These are phyloP conservation scores for Talaromyces amestolkiae DNA, from an alignment of 2,329 filamentous ascomycete species.

Conservation along the genomic window DNA sequence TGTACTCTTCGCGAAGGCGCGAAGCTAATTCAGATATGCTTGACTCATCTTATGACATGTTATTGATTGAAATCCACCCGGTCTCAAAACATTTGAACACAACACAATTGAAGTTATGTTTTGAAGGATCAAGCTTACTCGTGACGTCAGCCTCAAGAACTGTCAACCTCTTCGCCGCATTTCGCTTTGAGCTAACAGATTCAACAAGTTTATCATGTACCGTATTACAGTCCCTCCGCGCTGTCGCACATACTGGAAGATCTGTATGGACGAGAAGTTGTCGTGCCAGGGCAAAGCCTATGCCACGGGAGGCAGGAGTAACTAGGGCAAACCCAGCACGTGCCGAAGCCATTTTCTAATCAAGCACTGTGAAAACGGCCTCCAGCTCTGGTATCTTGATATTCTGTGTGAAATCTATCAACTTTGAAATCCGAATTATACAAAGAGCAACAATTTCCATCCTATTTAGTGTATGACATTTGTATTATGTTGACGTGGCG, in stretches of 20 bases:
- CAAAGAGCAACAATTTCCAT: not conserved
- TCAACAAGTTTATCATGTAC: slow-evolving; percentile 52
- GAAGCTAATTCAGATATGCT: slow-evolving; percentile 59
- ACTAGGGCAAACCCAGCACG: slow-evolving; percentile 28
- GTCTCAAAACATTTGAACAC: too few species aligned
- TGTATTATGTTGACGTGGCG: not conserved
- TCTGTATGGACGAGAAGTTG: slow-evolving; percentile 56
- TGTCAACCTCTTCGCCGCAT: not conserved
- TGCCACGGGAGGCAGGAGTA: slow-evolving; percentile 61
- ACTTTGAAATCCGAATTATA: not conserved
- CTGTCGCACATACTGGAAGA: slow-evolving; percentile 60
- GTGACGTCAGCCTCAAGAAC: slow-evolving; percentile 14
- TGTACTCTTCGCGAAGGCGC: slow-evolving; percentile 54
- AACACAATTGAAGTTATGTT: too few species aligned
- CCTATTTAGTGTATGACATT: not conserved
- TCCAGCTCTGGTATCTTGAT: not conserved
- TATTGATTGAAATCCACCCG: too few species aligned
- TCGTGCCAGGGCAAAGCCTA: slow-evolving; percentile 61
- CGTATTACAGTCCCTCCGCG: slow-evolving; percentile 52
- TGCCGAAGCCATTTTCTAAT: not conserved
- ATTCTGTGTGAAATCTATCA: not conserved
- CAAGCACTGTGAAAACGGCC: not conserved
- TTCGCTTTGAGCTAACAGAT: not conserved
- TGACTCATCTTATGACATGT: slow-evolving; percentile 51
- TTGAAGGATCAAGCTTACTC: not conserved